Base-by-base conservation (phyloP, 345 rosid genomes). In the Eucalyptus polyanthemos region DNA sequence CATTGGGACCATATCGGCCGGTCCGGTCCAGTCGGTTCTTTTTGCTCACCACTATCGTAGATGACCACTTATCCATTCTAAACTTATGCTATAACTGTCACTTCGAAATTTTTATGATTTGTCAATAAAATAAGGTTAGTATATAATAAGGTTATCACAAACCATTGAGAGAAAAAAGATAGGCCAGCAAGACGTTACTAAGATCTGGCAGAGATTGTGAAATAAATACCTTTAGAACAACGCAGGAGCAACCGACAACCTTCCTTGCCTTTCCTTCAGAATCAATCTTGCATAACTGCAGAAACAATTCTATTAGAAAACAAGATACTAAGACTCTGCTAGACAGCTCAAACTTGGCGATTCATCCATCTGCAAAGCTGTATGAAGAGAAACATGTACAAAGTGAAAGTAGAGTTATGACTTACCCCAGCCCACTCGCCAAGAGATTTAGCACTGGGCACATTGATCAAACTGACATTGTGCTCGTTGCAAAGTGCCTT, bases 371-470 rank as follows among this genome's bases (percentile, higher is more conserved):
- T 11, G 49, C 69, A 31, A 31, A 37, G 11, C 31, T 27, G 54
- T 17, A n/a, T 45, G 60, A 60, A 80, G 15, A 22, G 88, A 76
- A 50, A 24, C 17, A 50, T 40, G 14, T 27, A 22, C 1, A 2
- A 42, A 11, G 37, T 60, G 60, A 56, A 29, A 25, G 50, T 60
- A 37, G 42, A 72, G 5, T 17, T 42, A 44, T 19, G 12, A 95
- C 97, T 94, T 93, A 97, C 98, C 51, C 98, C 98, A 88, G 97
- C 97, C 99, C 99, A 97, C 91, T 97, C 99, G 50, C 98, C 98
- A 4, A 96, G 97, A 56, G 96, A 92, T 93, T 97, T 97, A 44
- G 99, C 98, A 92, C 96, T 94, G 56, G 99, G 98, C 90, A 95
- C 97, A 0, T 94, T 93, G 87, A 97, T 89, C 90, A 96, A 91